Base-by-base conservation (phyloP, 139 green algal genomes). In the Volvox africanus region DNA sequence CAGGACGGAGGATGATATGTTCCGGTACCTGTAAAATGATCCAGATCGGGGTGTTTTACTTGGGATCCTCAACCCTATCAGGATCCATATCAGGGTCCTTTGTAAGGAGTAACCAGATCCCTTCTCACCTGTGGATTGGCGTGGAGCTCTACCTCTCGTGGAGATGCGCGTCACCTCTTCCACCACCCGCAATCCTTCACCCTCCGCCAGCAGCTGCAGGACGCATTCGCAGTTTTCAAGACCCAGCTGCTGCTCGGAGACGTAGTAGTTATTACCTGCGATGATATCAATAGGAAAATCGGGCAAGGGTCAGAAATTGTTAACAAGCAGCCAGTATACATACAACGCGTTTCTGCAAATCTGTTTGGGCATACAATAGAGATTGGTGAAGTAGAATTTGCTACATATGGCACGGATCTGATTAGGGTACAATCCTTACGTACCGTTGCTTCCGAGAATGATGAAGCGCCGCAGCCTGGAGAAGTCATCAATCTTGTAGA, bases 161-260 rank as follows among this genome's bases (percentile, higher is more conserved):
- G 83, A 88, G 33, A 88, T 80, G 2, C 26, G 2, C 3, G 26
- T 67, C 33, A 88, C 67, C 67, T 88, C 83, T 19, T 65, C 67
- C 83, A 88, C 83, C 6, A 88, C 83, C 12, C 83, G 83, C 65
- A 61, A 26, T 0, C 83, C 83, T 2, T 87, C 68, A 3, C 88
- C 88, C n/a, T 76, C 68, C 44, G 85, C 88, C 44, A 92, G 80
- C 88, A 92, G 37, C 37, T 50, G 24, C 80, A 88, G 68, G 20
- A 92, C 80, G 61, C 69, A 78, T 61, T 80, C 80, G 16, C 79
- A 82, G 44, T 82, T 82, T 30, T 92, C 32, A 16, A 88, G 32
- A 2, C 33, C 33, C 33, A 88, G 2, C 5, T 65, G 35, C 17
- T 35, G 0, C 14, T 36, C 20, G 14, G 50, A 76, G 21, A 88